Evolutionary conservation across 805 yeast genomes (phyloP).

Genomic region (Millerozyma miso): DNA sequence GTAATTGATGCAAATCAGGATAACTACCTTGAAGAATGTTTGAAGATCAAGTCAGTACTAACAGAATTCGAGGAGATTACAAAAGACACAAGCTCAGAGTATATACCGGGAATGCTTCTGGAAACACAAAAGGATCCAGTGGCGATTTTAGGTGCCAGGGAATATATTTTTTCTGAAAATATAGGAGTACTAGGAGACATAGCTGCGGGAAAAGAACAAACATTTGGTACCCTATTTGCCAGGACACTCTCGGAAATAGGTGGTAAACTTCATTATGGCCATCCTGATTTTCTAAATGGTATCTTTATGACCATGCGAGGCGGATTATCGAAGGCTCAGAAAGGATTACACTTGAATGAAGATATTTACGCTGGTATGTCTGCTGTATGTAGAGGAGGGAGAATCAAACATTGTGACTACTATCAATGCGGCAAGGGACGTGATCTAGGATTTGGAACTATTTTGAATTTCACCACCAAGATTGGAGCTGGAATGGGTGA

Average conservation of each 20-base stretch:
- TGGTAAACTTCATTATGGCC: constrained; percentile 93
- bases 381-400: constrained; percentile 84
- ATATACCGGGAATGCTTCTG: constrained; percentile 44
- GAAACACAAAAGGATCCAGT: constrained; percentile 37
- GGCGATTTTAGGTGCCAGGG: constrained; percentile 93
- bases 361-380: constrained; percentile 96
- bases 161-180: constrained; percentile 89
- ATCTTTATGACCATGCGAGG: constrained; percentile 94
- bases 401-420: constrained; percentile 92
- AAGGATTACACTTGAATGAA: constrained; percentile 87
- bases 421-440: constrained; percentile 97
- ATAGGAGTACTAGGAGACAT: constrained; percentile 92
- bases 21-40: constrained; percentile 89
- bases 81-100: constrained; percentile 52
- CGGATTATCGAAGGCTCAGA: constrained; percentile 92
- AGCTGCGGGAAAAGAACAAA: constrained; percentile 97
- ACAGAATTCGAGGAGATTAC: constrained; percentile 85
- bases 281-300: constrained; percentile 90
- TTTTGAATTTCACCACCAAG: constrained; percentile 88
- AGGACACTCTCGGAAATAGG: constrained; percentile 91
- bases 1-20: constrained; percentile 96
- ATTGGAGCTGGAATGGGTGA: constrained; percentile 99
- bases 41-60: constrained; percentile 80
- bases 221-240: constrained; percentile 94
- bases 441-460: constrained; percentile 90